A percentile compares a stretch with the other conserved stretches of the same genome.
Conservation (phyloP, 2,329 filamentous ascomycete genomes). For the Exserohilum turcica region DNA sequence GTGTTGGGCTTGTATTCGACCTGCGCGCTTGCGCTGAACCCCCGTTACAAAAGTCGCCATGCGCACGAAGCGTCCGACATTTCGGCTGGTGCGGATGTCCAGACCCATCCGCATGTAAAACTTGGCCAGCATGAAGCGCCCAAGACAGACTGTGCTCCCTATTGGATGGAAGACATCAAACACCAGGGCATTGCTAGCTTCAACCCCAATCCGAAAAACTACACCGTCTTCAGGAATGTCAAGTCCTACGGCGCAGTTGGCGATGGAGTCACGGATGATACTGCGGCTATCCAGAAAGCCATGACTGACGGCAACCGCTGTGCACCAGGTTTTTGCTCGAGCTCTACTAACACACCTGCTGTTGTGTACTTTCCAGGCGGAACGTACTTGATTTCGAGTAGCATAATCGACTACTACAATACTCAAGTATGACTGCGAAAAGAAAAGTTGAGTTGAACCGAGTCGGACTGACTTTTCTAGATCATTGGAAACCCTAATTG, state of each 20-base stretch:
- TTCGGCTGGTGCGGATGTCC: constrained; percentile 11
- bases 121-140: constrained; percentile 18
- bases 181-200: constrained; percentile 51
- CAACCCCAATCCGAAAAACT: constrained; percentile 45
- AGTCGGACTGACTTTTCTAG: constrained; percentile 18
- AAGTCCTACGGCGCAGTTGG: constrained; percentile 50
- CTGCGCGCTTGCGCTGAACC: constrained; percentile 4
- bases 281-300: constrained; percentile 58
- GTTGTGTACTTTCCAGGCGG: constrained; percentile 64
- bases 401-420: constrained; percentile 67
- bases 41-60: too few relatives aligned
- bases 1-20: constrained; percentile 6
- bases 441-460: not conserved
- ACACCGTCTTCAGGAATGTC: constrained; percentile 51
- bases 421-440: constrained; percentile 52
- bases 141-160: constrained; percentile 35
- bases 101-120: constrained; percentile 13
- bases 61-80: constrained; percentile 16
- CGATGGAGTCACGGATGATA: constrained; percentile 51
- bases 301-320: constrained; percentile 51
- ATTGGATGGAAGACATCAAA: constrained; percentile 51
- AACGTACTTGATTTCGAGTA: constrained; percentile 62
- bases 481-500: constrained; percentile 65
- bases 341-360: constrained; percentile 58
- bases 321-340: constrained; percentile 48